phyloP scores from a whole-genome alignment of 495 filamentous ascomycete genomes.

The Bathelium albidoporum region DNA sequence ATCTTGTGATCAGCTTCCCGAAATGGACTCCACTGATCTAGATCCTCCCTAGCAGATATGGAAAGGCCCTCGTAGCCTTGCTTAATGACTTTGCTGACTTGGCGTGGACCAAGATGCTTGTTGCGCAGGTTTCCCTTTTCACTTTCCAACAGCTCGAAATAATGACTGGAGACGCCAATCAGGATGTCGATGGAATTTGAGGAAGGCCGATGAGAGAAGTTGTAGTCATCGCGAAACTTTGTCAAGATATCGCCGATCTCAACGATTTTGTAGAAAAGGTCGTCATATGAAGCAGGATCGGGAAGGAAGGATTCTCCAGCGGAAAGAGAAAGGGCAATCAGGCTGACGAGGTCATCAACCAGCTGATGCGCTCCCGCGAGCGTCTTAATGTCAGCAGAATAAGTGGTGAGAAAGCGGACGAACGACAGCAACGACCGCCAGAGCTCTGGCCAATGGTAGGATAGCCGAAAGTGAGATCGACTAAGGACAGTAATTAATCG shows the following conservation, averaged over 20 bases:
- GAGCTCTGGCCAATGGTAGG: slow-evolving; percentile 92
- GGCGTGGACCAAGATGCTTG: slow-evolving; percentile 62
- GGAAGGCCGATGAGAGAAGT: slow-evolving; percentile 40
- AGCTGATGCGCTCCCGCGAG: slow-evolving; percentile 49
- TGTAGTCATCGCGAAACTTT: slow-evolving; percentile 73
- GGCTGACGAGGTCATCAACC: slow-evolving; percentile 64
- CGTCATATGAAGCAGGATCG: slow-evolving; percentile 77
- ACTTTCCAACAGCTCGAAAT: slow-evolving; percentile 65
- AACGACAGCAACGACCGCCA: slow-evolving; percentile 85
- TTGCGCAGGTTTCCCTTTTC: slow-evolving; percentile 38
- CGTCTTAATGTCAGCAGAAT: slow-evolving; percentile 60
- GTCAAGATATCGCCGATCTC: slow-evolving; percentile 76
- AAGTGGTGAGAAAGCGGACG: slow-evolving; percentile 82
- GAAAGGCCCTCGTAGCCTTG: slow-evolving; percentile 89
- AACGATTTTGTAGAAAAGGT: slow-evolving; percentile 95
- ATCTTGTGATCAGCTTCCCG: slow-evolving; percentile 63
- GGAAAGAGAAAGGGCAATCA: slow-evolving; percentile 80
- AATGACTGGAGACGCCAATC: slow-evolving; percentile 75
- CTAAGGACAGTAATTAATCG: slow-evolving; percentile 50
- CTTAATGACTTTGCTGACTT: slow-evolving; percentile 87
- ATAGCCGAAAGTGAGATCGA: slow-evolving; percentile 36
- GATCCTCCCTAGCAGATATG: slow-evolving; percentile 71
- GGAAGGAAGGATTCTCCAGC: slow-evolving; percentile 89
- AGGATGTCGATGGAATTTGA: slow-evolving; percentile 63
- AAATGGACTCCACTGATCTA: slow-evolving; percentile 67